A percentile compares a stretch with the other conserved stretches of the same genome.
phyloP scores from a whole-genome alignment of 495 filamentous ascomycete genomes.

The Beverwykella pulmonaria region DNA sequence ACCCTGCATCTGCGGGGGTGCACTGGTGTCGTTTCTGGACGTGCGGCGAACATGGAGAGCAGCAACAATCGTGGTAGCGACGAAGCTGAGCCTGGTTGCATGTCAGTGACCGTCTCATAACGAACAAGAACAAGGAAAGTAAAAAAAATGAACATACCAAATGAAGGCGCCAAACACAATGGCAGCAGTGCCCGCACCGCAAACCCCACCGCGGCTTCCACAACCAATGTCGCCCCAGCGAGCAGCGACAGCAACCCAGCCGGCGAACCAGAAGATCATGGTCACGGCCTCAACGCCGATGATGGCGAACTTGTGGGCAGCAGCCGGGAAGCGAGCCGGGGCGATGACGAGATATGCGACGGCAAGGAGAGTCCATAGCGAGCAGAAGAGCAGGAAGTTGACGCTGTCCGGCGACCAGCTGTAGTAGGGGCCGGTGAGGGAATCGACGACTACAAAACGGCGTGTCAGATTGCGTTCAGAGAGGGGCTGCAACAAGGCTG shows the following conservation, averaged over 20 bases:
- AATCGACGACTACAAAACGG: conserved; percentile 39
- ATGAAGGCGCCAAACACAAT: conserved; percentile 60
- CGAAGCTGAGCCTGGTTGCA: conserved; percentile 56
- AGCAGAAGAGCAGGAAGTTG: conserved; percentile 74
- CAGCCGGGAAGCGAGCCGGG: conserved; percentile 60
- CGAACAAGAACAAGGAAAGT: too few species aligned
- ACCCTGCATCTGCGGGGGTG: conserved; percentile 19
- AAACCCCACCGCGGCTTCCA: conserved; percentile 50
- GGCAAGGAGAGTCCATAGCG: conserved; percentile 72
- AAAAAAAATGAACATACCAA: too few species aligned
- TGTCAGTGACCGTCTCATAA: neutral
- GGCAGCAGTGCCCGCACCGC: conserved; percentile 55
- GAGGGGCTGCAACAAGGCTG: neutral
- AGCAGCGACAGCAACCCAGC: conserved; percentile 72
- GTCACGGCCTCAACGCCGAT: conserved; percentile 68
- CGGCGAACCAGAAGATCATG: conserved; percentile 86
- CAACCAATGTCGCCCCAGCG: conserved; percentile 51
- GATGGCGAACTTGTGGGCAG: conserved; percentile 63
- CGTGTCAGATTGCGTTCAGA: conserved; percentile 3
- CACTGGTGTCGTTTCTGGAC: conserved; percentile 20
- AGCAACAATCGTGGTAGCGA: conserved; percentile 52
- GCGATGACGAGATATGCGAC: conserved; percentile 67
- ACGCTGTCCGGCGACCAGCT: conserved; percentile 51
- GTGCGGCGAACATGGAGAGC: conserved; percentile 45
- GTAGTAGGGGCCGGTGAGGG: conserved; percentile 35